Base-by-base conservation (phyloP, 176 grass and related monocot species). In the Raddia distichophylla region DNA sequence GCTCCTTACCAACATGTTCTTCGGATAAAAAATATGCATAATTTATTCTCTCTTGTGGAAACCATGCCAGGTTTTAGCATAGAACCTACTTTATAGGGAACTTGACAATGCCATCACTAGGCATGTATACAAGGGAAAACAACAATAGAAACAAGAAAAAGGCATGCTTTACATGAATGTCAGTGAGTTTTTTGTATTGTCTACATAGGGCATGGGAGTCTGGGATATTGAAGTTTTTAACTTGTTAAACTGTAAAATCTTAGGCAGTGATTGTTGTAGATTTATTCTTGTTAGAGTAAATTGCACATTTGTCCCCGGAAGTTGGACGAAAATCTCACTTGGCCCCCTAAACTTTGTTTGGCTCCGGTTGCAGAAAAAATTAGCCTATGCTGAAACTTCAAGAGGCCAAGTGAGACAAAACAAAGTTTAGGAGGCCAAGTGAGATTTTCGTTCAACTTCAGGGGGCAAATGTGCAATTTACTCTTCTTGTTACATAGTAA, bases 1-100 rank as follows among this genome's bases (percentile, higher is more conserved):
- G 7, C 53, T 78, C 68, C 51, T 2, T 60, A 77, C 40, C 51
- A 70, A 52, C 22, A 78, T 62, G 20, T 87, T 52, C 69, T 83
- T 45, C 2, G 44, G 35, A 33, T 50, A 75, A 75, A 67, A 0
- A 75, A 20, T 2, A 16, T 59, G 7, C 10, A 59, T 34, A 12
- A 17, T 71, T 34, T 72, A 61, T 61, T 54, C 12, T 62, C 12
- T 62, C 37, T 64, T 22, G 17, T 74, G 52, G 8, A 80, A 69
- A 60, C 19, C 10, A 74, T 73, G 46, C 37, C 12, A 80, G 47
- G 27, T n/a, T 60, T 85, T 10, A 12, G 58, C 46, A 60, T 67
- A 55, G 52, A 60, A 35, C 19, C 44, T 50, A n/a, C 45, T 64
- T 73, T 3, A 9, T 77, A 5, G 35, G 65, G 68, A 78, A 57